These are phyloP conservation scores for Byssothecium circinans DNA, from an alignment of 2,329 filamentous ascomycete genomes.

Conservation along the genomic window DNA sequence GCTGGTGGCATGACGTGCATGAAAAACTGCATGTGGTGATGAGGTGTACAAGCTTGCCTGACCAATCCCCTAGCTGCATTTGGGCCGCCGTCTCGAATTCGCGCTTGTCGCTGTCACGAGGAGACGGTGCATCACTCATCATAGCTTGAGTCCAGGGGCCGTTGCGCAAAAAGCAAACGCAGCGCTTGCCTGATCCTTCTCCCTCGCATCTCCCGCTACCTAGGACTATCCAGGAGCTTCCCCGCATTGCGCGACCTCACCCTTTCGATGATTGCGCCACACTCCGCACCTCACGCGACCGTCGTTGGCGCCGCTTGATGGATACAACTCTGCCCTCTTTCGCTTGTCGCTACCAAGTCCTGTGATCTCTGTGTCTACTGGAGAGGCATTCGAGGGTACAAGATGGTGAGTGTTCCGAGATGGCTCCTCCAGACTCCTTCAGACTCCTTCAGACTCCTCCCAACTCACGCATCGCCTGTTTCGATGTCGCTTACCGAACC, in stretches of 20 bases:
- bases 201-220: neutral
- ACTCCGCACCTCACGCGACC: neutral
- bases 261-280: neutral
- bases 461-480: neutral
- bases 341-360: neutral
- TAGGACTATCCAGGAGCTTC: neutral
- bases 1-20: neutral
- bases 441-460: too few species aligned
- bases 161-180: too few species aligned
- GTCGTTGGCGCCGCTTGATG: neutral
- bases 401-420: conserved; percentile 4
- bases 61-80: too few species aligned
- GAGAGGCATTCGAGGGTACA: neutral
- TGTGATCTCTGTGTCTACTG: conserved; percentile 1
- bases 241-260: neutral
- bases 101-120: too few species aligned
- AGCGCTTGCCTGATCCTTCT: neutral
- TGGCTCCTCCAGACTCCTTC: neutral
- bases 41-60: too few species aligned
- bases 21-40: too few species aligned
- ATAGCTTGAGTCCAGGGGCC: too few species aligned
- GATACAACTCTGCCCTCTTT: neutral
- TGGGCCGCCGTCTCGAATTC: too few species aligned
- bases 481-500: too few species aligned
- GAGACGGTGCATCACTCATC: too few species aligned